These are phyloP conservation scores for Nothomitra cinnamomea DNA, from an alignment of 2,329 filamentous ascomycete genomes.

Conservation along the genomic window DNA sequence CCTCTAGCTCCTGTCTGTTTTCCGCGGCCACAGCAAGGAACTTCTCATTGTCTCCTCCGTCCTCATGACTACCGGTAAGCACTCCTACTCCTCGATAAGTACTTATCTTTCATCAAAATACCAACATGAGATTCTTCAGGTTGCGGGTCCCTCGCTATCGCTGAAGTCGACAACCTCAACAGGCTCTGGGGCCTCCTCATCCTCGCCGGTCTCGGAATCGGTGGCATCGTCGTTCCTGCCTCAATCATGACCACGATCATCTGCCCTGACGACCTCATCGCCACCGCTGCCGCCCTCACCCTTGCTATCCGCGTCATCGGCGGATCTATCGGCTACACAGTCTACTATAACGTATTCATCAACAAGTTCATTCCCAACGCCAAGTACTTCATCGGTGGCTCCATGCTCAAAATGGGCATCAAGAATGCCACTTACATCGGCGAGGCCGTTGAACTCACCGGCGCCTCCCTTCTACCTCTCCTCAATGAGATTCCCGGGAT, in stretches of 20 bases:
- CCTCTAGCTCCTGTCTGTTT: slow-evolving; percentile 37
- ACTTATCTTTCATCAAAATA: too few species aligned
- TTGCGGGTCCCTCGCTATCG: slow-evolving; percentile 36
- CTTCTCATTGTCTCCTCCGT: slow-evolving; percentile 41
- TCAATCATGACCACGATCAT: slow-evolving; percentile 54
- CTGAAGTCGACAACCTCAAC: slow-evolving; percentile 33
- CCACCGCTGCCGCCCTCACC: slow-evolving; percentile 49
- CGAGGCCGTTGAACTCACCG: slow-evolving; percentile 35
- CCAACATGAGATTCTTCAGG: slow-evolving; percentile 17
- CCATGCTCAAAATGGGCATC: slow-evolving; percentile 22
- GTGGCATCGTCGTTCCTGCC: slow-evolving; percentile 49
- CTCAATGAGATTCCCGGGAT: slow-evolving; percentile 35
- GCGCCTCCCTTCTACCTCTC: slow-evolving; percentile 31
- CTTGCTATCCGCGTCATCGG: slow-evolving; percentile 53
- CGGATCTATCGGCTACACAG: slow-evolving; percentile 45
- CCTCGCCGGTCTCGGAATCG: slow-evolving; percentile 34
- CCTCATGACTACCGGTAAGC: slow-evolving; percentile 44
- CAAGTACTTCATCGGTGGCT: slow-evolving; percentile 30
- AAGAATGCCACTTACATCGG: slow-evolving; percentile 25
- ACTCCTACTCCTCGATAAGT: neutral
- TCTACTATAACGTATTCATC: slow-evolving; percentile 38
- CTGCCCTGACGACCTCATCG: slow-evolving; percentile 53
- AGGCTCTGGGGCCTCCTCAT: slow-evolving; percentile 40
- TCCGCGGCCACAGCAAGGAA: slow-evolving; percentile 40
- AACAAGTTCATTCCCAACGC: slow-evolving; percentile 29